Percentiles rank a stretch among this genome's conserved stretches.
Conservation (phyloP, 257 asterid genomes). For the Voacanga thouarsii region DNA sequence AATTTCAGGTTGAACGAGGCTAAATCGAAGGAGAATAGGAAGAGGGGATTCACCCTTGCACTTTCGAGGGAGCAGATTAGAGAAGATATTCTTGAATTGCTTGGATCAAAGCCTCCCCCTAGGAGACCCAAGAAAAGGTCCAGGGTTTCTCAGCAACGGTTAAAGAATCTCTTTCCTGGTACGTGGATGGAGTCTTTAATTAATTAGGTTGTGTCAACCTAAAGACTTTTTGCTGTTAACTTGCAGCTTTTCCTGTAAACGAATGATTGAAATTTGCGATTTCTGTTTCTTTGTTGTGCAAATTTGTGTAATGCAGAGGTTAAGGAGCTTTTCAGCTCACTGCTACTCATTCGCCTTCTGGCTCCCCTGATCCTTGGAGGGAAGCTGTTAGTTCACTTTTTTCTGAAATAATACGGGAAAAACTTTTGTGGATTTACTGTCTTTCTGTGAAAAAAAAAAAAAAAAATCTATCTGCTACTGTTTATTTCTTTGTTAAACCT, state of each 20-base stretch:
- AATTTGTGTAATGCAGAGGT: too few relatives aligned
- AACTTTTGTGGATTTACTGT: too few relatives aligned
- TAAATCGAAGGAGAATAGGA: background rate
- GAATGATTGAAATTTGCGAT: too few relatives aligned
- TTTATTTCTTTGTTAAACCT: too few relatives aligned
- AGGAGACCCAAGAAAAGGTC: background rate
- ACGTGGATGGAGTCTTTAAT: background rate
- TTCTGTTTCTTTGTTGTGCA: too few relatives aligned
- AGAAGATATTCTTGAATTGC: background rate
- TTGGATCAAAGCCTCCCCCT: background rate
- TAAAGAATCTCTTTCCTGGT: background rate
- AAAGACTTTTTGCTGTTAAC: background rate
- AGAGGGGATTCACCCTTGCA: background rate
- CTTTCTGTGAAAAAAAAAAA: background rate
- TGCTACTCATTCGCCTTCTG: too few relatives aligned
- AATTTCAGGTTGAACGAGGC: background rate
- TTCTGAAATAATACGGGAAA: too few relatives aligned
- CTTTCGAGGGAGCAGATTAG: background rate
- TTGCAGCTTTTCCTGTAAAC: too few relatives aligned
- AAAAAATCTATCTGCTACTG: background rate
- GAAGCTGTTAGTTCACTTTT: too few relatives aligned
- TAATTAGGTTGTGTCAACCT: background rate
- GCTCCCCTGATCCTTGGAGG: too few relatives aligned
- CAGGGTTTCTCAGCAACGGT: background rate
- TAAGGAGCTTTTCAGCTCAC: too few relatives aligned